phyloP scores from a whole-genome alignment of 768 basidiomycete species.

The Tylopilus sp. region DNA sequence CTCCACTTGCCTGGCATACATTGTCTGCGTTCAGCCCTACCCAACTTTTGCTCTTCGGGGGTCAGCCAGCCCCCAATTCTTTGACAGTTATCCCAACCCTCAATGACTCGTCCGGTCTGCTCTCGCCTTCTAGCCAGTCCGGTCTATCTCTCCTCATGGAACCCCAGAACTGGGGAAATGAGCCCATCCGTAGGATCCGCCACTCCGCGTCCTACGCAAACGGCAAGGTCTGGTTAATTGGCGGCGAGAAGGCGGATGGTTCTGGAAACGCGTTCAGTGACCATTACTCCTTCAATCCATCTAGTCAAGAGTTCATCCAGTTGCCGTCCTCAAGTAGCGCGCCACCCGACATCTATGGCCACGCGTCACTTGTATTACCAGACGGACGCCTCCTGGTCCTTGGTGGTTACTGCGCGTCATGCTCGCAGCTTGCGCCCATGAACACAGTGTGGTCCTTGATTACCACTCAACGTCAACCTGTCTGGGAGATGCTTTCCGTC shows the following conservation, averaged over 20 bases:
- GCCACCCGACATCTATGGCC: conserved; percentile 71
- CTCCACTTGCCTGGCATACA: conserved; percentile 76
- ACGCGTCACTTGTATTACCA: conserved; percentile 62
- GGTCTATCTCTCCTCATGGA: conserved; percentile 47
- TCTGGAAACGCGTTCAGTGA: conserved; percentile 62
- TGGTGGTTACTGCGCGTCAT: conserved; percentile 62
- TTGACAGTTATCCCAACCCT: conserved; percentile 44
- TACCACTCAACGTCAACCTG: conserved; percentile 41
- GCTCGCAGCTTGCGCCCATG: conserved; percentile 50
- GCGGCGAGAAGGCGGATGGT: conserved; percentile 80
- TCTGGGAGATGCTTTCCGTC: conserved; percentile 49
- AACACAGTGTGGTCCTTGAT: conserved; percentile 62
- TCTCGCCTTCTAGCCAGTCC: conserved; percentile 41
- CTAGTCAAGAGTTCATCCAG: conserved; percentile 45
- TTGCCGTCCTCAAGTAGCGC: conserved; percentile 49
- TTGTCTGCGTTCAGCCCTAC: conserved; percentile 61
- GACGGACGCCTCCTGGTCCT: conserved; percentile 71
- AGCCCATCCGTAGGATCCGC: conserved; percentile 76
- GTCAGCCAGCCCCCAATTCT: conserved; percentile 63
- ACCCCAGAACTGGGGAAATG: conserved; percentile 50
- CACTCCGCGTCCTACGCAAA: conserved; percentile 57
- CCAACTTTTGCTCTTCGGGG: conserved; percentile 67
- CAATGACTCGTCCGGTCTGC: conserved; percentile 61
- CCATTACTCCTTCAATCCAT: conserved; percentile 60
- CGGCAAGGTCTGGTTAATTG: conserved; percentile 66